Percentiles rank a stretch among this genome's conserved stretches.
Conservation (phyloP, 1,284 basidiomycete genomes). For the Cutaneotrichosporon dermatis region DNA sequence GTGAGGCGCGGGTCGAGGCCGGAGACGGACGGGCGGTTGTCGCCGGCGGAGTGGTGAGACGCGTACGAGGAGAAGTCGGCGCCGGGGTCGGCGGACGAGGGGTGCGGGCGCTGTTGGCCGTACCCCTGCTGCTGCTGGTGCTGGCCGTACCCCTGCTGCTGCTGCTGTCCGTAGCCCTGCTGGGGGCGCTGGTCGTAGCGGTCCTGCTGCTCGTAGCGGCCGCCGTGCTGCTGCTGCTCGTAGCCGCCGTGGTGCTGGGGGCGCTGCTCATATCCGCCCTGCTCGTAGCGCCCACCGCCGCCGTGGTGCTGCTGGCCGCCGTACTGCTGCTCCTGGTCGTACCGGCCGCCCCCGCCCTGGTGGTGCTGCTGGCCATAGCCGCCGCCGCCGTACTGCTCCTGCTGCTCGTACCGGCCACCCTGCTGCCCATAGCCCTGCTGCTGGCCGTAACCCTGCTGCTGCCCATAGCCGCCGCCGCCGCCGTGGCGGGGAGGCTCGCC, state of each 20-base stretch:
- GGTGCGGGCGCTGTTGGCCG: not conserved
- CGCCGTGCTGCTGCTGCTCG: not conserved
- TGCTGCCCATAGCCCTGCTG: not conserved
- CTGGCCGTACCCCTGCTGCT: no score
- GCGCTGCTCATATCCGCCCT: not conserved
- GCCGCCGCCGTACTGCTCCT: not conserved
- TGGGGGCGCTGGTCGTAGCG: not conserved
- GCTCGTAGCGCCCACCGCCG: not conserved
- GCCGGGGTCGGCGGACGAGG: not conserved
- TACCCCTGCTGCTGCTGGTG: no score
- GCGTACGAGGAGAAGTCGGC: not conserved
- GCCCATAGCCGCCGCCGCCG: conserved; percentile 1
- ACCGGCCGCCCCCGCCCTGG: no score
- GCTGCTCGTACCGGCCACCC: not conserved
- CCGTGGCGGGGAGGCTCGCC: no score
- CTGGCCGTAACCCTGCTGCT: not conserved
- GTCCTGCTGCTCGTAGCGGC: not conserved
- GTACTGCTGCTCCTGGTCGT: no score
- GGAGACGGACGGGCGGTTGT: not conserved
- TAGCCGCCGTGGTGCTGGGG: not conserved
- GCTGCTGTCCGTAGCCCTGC: no score
- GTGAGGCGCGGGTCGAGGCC: not conserved
- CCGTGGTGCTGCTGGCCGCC: no score
- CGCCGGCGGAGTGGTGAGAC: not conserved
- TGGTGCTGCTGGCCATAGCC: not conserved